phyloP scores from a whole-genome alignment of 2,329 filamentous ascomycete species.

The Fusarium foetens region DNA sequence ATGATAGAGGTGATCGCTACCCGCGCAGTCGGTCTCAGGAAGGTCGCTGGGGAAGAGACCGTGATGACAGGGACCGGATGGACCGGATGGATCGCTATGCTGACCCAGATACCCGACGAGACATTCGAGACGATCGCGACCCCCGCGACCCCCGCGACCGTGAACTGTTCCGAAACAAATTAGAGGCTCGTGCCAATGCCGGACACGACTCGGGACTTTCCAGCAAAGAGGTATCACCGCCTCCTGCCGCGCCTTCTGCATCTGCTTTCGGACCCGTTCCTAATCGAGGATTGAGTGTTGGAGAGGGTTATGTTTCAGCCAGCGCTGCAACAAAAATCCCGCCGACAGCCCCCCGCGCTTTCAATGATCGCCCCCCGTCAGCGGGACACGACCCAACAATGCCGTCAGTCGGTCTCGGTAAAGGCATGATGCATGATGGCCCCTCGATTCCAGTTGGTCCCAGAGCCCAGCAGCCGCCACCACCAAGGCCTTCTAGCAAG shows the following conservation, averaged over 20 bases:
- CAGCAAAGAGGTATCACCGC: conserved; percentile 65
- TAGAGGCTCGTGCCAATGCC: conserved; percentile 59
- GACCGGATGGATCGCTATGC: conserved; percentile 56
- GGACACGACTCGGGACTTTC: conserved; percentile 59
- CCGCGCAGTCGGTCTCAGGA: conserved; percentile 74
- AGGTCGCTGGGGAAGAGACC: conserved; percentile 66
- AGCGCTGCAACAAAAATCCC: conserved; percentile 58
- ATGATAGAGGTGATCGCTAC: conserved; percentile 70
- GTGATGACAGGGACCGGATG: conserved; percentile 63
- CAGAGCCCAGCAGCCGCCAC: conserved; percentile 60
- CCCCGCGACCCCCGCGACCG: conserved; percentile 58
- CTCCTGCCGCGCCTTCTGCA: conserved; percentile 66
- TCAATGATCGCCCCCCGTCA: conserved; percentile 61
- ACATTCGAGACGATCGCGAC: conserved; percentile 61
- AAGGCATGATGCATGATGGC: conserved; percentile 53
- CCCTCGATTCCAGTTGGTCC: conserved; percentile 64
- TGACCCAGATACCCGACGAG: conserved; percentile 54
- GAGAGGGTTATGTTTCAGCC: conserved; percentile 46
- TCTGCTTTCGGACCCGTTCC: conserved; percentile 68
- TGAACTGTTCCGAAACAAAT: conserved; percentile 60
- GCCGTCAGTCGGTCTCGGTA: conserved; percentile 56
- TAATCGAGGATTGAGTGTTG: conserved; percentile 54
- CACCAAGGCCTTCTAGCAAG: conserved; percentile 63
- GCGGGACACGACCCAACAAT: conserved; percentile 51
- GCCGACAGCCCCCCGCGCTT: conserved; percentile 64